Evolutionary conservation across 176 grass and related monocot genomes (phyloP).

Genomic region (Dactylis glomerata): DNA sequence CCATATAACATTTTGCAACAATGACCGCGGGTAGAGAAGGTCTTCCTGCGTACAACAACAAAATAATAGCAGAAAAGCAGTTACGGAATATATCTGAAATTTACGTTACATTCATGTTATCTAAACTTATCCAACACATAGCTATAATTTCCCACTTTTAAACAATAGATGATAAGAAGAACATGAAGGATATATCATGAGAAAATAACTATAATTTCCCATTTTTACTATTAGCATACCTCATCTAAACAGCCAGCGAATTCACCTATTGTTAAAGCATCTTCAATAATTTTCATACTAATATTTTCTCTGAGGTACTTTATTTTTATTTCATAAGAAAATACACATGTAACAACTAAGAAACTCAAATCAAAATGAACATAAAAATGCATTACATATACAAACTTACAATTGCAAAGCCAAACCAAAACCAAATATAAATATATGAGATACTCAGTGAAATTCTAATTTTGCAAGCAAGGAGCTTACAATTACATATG

Average conservation of each 20-base stretch:
- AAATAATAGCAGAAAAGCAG: background rate
- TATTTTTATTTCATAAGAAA: background rate
- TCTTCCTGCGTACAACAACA: slow-evolving; percentile 33
- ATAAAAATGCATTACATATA: background rate
- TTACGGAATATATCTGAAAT: too few species aligned
- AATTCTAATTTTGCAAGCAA: background rate
- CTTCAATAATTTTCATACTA: background rate
- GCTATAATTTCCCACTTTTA: background rate
- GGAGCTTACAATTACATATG: background rate
- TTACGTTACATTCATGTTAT: too few species aligned
- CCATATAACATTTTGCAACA: slow-evolving; percentile 48
- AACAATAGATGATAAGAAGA: background rate
- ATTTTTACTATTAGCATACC: background rate
- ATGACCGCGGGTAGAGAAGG: slow-evolving; percentile 35
- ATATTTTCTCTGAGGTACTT: background rate
- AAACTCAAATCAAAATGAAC: background rate
- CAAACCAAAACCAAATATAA: background rate
- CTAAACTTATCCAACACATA: too few species aligned
- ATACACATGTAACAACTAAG: background rate
- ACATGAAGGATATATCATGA: background rate
- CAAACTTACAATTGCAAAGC: background rate
- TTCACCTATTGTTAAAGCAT: background rate
- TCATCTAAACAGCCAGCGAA: background rate
- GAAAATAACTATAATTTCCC: background rate
- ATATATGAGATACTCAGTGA: background rate